Base-by-base conservation (phyloP, 768 basidiomycete genomes). In the Strobilomyces dryophilus region DNA sequence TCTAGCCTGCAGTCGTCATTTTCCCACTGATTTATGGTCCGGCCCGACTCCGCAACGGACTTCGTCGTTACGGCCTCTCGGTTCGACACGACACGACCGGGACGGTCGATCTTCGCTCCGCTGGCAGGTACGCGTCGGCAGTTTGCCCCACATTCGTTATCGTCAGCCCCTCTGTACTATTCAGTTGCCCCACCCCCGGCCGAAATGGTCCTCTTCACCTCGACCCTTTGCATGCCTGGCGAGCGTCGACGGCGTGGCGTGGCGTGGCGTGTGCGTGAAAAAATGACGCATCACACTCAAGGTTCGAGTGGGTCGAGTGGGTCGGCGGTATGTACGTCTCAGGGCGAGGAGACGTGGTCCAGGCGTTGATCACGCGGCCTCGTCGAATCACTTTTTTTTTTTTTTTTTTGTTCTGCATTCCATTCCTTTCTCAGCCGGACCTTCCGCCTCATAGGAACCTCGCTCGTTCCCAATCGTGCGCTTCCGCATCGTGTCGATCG, bases 171-270 rank as follows among this genome's bases (percentile, higher is more conserved):
- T 44, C 17, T 44, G 5, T 45, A 5, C 4, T 34, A 45, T 32
- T 45, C 45, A 44, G 52, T 39, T 29, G 17, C 56, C 50, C 56
- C 56, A 40, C 50, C 45, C 18, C 14, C 37, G 18, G 8, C 56
- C 29, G 37, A 49, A 32, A 20, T 35, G 17, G 45, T 43, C 8
- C 24, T 36, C 24, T 47, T 47, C 35, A 26, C 35, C n/a, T n/a
- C n/a, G n/a, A n/a, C n/a, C 6, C 18, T 18, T 39, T 5, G 9
- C 8, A 34, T 10, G 35, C 49, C 54, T n/a, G n/a, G n/a, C 42
- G 18, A 31, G 32, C 29, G 29, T 32, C 31, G 17, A 45, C 18
- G 11, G 7, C 31, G 15, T 43, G 26, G 11, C 18, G n/a, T 9
- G n/a, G n/a, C n/a, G n/a, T n/a, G n/a, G n/a, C n/a, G 27, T 20